These are phyloP conservation scores for Microsporum audouinii DNA, from an alignment of 2,329 filamentous ascomycete species.

Conservation along the genomic window DNA sequence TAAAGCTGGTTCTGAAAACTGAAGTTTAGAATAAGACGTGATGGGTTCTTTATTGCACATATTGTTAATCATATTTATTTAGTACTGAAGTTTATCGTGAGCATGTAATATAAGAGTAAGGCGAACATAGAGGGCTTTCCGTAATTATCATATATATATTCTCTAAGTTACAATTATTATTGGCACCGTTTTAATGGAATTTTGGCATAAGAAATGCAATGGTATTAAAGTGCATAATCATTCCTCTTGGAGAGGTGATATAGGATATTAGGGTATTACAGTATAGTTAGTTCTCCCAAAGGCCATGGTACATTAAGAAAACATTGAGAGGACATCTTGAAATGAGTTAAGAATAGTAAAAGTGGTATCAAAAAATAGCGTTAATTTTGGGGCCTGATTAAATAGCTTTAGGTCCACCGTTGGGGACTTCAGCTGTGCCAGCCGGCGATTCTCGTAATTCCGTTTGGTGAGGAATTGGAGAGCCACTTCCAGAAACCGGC, in stretches of 20 bases:
- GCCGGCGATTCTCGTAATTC: neutral
- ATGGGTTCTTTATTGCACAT: neutral
- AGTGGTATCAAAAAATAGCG: neutral
- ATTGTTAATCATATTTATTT: neutral
- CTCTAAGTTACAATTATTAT: no score
- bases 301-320: neutral
- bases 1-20: conserved; percentile 59
- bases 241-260: no score
- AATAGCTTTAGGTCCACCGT: neutral
- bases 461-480: neutral
- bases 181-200: no score
- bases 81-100: neutral
- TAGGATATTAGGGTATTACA: no score
- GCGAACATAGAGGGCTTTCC: no score
- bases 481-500: neutral
- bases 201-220: no score
- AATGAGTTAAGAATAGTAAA: neutral
- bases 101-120: no score
- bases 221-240: no score
- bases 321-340: neutral
- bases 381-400: neutral
- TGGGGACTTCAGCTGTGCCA: neutral
- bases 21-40: conserved; percentile 25
- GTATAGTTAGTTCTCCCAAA: neutral
- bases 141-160: no score